A percentile compares a stretch with the other conserved stretches of the same genome.
These are phyloP conservation scores for Podaxis rugospora DNA, from an alignment of 768 basidiomycete genomes.

Conservation along the genomic window DNA sequence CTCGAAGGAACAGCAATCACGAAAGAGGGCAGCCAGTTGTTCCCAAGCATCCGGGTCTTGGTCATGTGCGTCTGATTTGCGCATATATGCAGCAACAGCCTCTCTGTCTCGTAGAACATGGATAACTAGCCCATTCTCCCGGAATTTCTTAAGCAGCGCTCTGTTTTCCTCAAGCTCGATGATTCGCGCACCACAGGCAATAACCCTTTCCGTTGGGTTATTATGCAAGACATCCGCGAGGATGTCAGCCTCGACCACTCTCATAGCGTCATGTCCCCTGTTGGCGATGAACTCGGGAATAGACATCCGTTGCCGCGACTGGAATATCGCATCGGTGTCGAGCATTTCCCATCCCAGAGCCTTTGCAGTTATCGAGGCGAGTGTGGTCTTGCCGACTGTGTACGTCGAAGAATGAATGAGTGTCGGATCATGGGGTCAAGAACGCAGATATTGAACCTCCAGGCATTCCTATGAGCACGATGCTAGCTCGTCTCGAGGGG, in stretches of 20 bases:
- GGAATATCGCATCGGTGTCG: slow-evolving; percentile 67
- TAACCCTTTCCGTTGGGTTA: slow-evolving; percentile 47
- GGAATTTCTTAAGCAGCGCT: slow-evolving; percentile 48
- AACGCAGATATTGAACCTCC: slow-evolving; percentile 34
- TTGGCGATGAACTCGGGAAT: slow-evolving; percentile 54
- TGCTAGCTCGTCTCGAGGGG: slow-evolving; percentile 20
- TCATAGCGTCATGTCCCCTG: slow-evolving; percentile 69
- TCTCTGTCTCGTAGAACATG: slow-evolving; percentile 67
- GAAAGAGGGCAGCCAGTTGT: slow-evolving; percentile 60
- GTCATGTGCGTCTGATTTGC: slow-evolving; percentile 55
- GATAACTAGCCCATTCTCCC: slow-evolving; percentile 55
- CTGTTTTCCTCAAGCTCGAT: slow-evolving; percentile 69
- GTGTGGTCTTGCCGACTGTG: slow-evolving; percentile 64
- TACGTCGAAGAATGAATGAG: background rate
- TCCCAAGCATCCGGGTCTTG: slow-evolving; percentile 60
- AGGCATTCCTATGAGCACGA: slow-evolving; percentile 77
- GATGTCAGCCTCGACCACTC: slow-evolving; percentile 59
- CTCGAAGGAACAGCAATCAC: slow-evolving; percentile 59
- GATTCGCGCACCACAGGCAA: slow-evolving; percentile 75
- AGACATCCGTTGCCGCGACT: slow-evolving; percentile 37
- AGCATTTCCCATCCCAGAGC: slow-evolving; percentile 52
- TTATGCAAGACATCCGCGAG: slow-evolving; percentile 51
- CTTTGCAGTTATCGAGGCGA: slow-evolving; percentile 59
- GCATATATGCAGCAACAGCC: slow-evolving; percentile 64
- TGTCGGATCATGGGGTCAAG: background rate